Evolutionary conservation across 73 alveolate genomes (phyloP), one percentile per base, ranked within the genome.

Genomic region (Paramecium tetraurelia): DNA sequence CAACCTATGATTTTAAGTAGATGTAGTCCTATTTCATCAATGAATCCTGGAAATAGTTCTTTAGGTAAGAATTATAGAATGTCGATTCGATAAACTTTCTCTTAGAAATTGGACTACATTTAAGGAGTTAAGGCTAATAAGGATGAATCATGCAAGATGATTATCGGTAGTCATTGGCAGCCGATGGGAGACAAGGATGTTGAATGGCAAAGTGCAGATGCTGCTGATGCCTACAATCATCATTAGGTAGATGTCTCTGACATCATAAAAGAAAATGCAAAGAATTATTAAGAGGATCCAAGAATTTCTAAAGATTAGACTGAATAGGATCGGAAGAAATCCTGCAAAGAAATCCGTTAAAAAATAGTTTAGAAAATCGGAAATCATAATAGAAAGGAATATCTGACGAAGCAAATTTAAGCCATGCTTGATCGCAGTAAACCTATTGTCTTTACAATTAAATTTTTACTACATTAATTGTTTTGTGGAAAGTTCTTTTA

Each of bases 401-500:
- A 80, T 80, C 27, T 80, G 7, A 44, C 43, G 1, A 40, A 33
- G 11, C 10, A 80, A 80, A 80, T 80, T 24, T 46, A 80, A 14
- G 21, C 21, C 8, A 80, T 80, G 43, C 75, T 80, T 18, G 57
- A 48, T 44, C 11, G 75, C 7, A 46, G 90, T 22, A 11, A n/a
- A 80, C 90, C 90, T 20, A 80, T 80, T 7, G 57, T 80, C 1
- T 80, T 80, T 44, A 80, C 46, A 7, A 18, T 80, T 20, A 40
- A 46, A 5, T 80, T 80, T 48, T 21, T 80, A 43, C 14, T 80
- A 11, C 46, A 80, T 80, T 46, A 80, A 20, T 41, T 48, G 24
- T 31, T 41, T 44, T 80, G 90, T 80, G 90, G 90, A 5, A 80
- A 80, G 43, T 11, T 80, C 14, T 80, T 80, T 24, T 31, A 48